These are phyloP conservation scores for Cryphonectria parasitica DNA, from an alignment of 2,329 filamentous ascomycete species.

Conservation along the genomic window DNA sequence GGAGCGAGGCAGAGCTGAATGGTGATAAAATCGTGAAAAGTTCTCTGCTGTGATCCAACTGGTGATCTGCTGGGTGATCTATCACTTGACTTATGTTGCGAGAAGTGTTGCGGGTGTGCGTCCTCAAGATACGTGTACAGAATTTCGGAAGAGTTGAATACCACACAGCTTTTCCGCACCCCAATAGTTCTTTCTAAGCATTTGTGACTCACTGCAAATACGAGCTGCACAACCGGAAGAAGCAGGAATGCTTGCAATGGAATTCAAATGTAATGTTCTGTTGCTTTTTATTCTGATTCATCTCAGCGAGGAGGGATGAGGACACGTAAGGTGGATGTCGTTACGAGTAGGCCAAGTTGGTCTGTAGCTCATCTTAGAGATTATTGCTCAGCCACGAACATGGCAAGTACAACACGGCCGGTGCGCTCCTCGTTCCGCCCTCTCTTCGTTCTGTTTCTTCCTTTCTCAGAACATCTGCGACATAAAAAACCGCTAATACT, in stretches of 20 bases:
- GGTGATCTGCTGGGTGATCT: not conserved
- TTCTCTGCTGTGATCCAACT: not conserved
- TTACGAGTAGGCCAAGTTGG: not conserved
- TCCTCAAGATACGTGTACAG: not conserved
- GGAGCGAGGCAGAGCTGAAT: not conserved
- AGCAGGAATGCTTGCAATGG: not conserved
- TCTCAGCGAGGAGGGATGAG: conserved; percentile 31
- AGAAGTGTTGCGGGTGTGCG: not conserved
- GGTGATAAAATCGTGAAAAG: not conserved
- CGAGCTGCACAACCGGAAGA: not conserved
- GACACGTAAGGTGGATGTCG: conserved; percentile 32
- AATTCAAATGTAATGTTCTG: not conserved
- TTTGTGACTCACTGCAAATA: not conserved
- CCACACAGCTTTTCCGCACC: not conserved
- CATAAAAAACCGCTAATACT: not conserved
- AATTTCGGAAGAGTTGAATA: not conserved
- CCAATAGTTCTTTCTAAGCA: not conserved
- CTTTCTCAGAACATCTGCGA: not conserved
- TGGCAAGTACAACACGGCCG: not conserved
- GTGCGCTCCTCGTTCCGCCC: not conserved
- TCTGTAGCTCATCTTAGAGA: not conserved
- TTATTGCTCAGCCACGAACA: conserved; percentile 13
- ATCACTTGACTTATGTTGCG: not conserved
- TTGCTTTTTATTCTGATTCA: not conserved
- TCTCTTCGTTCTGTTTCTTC: not conserved